Conservation (phyloP, 2,329 filamentous ascomycete genomes). For the Xylariaceae sp. region DNA sequence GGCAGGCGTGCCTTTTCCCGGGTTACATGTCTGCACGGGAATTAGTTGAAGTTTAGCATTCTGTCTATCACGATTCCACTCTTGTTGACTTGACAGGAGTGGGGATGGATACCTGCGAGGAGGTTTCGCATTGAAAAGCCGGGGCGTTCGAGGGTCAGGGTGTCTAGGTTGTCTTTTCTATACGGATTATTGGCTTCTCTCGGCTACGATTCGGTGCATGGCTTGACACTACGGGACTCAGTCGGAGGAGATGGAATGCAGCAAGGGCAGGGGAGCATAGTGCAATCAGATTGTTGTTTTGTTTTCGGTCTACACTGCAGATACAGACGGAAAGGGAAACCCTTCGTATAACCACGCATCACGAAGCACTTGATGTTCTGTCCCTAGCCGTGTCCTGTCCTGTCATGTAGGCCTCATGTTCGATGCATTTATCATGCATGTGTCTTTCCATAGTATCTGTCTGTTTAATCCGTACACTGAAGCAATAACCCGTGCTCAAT, state of each 20-base stretch:
- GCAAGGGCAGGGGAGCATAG: background rate
- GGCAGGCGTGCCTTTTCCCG: background rate
- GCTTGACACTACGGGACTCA: background rate
- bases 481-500: too few species aligned
- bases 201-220: background rate
- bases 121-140: conserved; percentile 10
- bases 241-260: background rate
- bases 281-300: background rate
- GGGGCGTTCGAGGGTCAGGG: conserved; percentile 7
- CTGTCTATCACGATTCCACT: background rate
- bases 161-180: background rate
- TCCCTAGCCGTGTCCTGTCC: too few species aligned
- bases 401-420: too few species aligned
- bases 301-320: too few species aligned
- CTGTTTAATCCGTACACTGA: too few species aligned
- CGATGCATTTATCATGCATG: too few species aligned
- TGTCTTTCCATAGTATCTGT: too few species aligned
- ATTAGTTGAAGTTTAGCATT: conserved; percentile 10
- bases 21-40: too few species aligned
- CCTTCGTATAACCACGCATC: too few species aligned
- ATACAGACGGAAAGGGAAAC: too few species aligned
- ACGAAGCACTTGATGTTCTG: too few species aligned
- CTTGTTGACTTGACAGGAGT: background rate
- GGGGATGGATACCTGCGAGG: background rate
- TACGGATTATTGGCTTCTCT: background rate